Evolutionary conservation across 371 early-diverging fungal species (phyloP).

Genomic region (Actinomortierella wolfii): DNA sequence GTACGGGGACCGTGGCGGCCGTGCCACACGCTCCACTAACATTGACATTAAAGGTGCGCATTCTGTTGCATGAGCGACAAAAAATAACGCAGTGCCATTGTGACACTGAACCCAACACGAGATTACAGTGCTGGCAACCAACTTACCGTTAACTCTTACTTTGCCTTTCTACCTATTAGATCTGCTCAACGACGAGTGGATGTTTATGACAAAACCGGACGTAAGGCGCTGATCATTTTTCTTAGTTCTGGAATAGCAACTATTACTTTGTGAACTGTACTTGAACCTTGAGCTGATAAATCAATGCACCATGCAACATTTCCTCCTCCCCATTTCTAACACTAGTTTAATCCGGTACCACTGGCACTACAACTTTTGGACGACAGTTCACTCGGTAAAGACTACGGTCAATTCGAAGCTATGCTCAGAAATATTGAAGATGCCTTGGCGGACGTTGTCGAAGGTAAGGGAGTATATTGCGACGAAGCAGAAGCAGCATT

Average conservation of each 20-base stretch:
- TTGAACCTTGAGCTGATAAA: no score
- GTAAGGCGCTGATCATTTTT: constrained; percentile 7
- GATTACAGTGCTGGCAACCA: background rate
- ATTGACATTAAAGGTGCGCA: constrained; percentile 38
- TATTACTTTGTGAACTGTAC: no score
- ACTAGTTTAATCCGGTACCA: constrained; percentile 89
- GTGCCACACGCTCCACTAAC: constrained; percentile 11
- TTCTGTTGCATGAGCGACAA: background rate
- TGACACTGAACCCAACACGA: background rate
- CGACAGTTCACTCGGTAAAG: constrained; percentile 80
- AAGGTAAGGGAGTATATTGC: constrained; percentile 58
- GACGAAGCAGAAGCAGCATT: background rate
- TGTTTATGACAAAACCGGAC: constrained; percentile 45
- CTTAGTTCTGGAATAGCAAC: background rate
- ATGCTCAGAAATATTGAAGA: constrained; percentile 76
- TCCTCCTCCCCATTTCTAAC: background rate
- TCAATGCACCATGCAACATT: background rate
- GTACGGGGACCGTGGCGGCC: constrained; percentile 22
- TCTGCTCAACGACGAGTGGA: constrained; percentile 42
- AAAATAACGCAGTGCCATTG: no score
- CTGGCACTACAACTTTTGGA: constrained; percentile 88
- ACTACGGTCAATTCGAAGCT: constrained; percentile 74
- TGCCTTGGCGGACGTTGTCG: constrained; percentile 86
- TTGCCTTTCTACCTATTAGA: no score
- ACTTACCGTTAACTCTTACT: background rate